Conservation (phyloP, 2,329 filamentous ascomycete genomes). For the Pleoardoris graminearum region DNA sequence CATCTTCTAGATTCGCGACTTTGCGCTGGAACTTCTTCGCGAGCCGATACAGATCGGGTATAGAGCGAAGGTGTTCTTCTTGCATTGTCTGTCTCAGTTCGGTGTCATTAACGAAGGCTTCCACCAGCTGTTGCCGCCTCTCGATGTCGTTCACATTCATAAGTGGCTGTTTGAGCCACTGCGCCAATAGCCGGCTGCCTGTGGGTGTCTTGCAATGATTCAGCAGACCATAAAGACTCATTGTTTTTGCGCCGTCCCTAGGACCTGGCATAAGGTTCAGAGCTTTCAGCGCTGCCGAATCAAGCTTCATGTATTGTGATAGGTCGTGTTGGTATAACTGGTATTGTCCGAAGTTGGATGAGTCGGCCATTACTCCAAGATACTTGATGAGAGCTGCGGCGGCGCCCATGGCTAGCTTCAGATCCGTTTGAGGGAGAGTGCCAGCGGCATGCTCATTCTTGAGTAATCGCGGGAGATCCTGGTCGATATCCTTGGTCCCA, state of each 20-base stretch:
- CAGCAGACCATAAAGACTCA: constrained; percentile 91
- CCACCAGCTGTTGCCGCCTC: constrained; percentile 88
- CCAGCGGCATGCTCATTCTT: constrained; percentile 81
- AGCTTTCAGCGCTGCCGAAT: constrained; percentile 89
- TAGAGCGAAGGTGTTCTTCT: constrained; percentile 88
- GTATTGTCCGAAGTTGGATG: constrained; percentile 95
- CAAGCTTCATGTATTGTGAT: constrained; percentile 96
- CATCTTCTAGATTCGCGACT: constrained; percentile 90
- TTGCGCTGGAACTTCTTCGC: constrained; percentile 94
- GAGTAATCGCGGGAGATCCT: constrained; percentile 84
- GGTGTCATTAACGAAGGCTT: constrained; percentile 91
- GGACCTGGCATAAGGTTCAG: constrained; percentile 97
- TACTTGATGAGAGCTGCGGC: constrained; percentile 95
- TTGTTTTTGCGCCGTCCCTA: constrained; percentile 91
- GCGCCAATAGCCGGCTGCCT: constrained; percentile 83
- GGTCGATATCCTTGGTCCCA: constrained; percentile 88
- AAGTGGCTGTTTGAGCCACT: constrained; percentile 96
- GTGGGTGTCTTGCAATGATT: constrained; percentile 98
- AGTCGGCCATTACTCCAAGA: constrained; percentile 83
- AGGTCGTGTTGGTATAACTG: constrained; percentile 96
- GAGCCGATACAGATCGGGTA: constrained; percentile 90
- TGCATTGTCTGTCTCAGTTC: constrained; percentile 95
- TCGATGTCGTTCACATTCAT: constrained; percentile 92
- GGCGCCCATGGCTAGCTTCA: constrained; percentile 95
- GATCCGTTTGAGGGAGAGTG: constrained; percentile 82